Base-by-base conservation (phyloP, 1,139 yeast species). In the Protomyces arabidopsidicola region DNA sequence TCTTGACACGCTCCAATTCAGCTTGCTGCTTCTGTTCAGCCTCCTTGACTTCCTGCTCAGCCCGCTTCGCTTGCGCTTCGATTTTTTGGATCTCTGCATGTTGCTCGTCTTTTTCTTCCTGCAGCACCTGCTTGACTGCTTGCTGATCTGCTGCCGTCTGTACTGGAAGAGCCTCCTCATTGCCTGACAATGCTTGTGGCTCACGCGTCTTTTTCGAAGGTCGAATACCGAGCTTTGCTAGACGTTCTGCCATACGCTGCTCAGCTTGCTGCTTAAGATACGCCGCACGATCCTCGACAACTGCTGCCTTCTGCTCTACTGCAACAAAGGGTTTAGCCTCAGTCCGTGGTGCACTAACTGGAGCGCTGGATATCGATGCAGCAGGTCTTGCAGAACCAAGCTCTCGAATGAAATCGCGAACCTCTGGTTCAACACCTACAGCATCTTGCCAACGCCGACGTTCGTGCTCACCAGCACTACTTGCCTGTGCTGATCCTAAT, bases 251-350 rank as follows among this genome's bases (percentile, higher is more conserved):
- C 95, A 91, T 90, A 71, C 90, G 83, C 74, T 87, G 84, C 70
- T 88, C 89, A 0, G 98, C 98, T 71, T 89, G 96, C 12, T 93
- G 96, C 72, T 89, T 90, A 66, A 90, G 86, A 69, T 85, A 85
- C 5, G 91, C 91, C 6, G 95, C 82, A 69, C 97, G 81, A 65
- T 89, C 95, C 69, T 84, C 9, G 81, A 80, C 16, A 78, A 72
- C 62, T 35, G 57, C 12, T 6, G 58, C 22, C 42, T 16, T 53
- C 14, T 16, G 54, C 20, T 14, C 55, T 10, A 16, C 45, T 1
- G 67, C 9, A 39, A 68, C 56, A 4, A 69, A 10, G 10, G 64
- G 27, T 10, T 18, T 24, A 22, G 35, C 16, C 42, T n/a, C 12
- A 10, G 18, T 24, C 2, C 42, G 16, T 16, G 55, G 14, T 14